Conservation (phyloP, 2,329 filamentous ascomycete species). For the Calonectria honghensis region DNA sequence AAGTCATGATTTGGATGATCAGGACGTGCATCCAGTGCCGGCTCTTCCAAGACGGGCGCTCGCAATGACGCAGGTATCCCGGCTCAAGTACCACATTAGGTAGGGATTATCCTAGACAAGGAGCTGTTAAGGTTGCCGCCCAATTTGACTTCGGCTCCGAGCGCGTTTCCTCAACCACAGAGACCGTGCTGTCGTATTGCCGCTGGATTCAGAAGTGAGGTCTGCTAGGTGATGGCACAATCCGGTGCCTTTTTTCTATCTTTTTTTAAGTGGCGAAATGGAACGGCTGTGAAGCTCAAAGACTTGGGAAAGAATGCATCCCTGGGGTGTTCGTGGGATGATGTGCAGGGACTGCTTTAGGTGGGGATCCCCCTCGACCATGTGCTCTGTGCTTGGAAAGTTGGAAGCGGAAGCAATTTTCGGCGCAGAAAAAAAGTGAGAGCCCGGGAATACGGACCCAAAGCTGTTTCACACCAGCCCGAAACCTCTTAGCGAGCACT, state of each 20-base stretch:
- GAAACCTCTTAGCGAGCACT: neutral
- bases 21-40: constrained; percentile 6
- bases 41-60: neutral
- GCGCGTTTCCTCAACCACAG: neutral
- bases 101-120: neutral
- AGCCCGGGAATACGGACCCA: constrained; percentile 2
- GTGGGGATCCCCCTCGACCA: neutral
- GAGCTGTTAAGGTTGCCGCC: constrained; percentile 10
- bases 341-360: constrained; percentile 5
- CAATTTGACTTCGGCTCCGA: constrained; percentile 1
- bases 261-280: neutral
- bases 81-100: constrained; percentile 8
- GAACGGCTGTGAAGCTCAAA: neutral
- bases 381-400: neutral
- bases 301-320: neutral
- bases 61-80: constrained; percentile 11
- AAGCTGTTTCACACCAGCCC: neutral
- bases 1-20: constrained; percentile 5
- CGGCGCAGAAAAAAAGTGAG: neutral
- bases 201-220: neutral
- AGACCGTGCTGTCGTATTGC: constrained; percentile 3
- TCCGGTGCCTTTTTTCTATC: neutral
- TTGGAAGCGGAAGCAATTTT: neutral
- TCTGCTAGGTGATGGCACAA: neutral
- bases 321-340: neutral